Evolutionary conservation across 1,284 basidiomycete species (phyloP).

Genomic region (Cryptococcus amylolentus): DNA sequence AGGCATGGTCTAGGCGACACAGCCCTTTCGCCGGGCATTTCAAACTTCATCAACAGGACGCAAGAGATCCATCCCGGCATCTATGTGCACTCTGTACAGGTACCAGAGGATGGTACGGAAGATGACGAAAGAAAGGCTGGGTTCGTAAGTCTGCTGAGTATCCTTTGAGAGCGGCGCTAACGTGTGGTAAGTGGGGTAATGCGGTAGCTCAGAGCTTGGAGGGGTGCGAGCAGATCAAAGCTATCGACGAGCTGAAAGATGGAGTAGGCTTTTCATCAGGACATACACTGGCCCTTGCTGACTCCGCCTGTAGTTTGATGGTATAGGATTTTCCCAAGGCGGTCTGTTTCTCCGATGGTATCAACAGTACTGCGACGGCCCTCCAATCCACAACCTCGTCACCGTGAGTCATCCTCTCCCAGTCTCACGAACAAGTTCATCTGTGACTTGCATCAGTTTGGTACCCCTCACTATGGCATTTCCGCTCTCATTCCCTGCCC

Average conservation of each 20-base stretch:
- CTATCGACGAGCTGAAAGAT: slow-evolving; percentile 63
- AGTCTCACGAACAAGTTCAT: neutral
- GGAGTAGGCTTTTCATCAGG: slow-evolving; percentile 51
- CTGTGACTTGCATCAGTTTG: slow-evolving; percentile 48
- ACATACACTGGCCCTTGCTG: neutral
- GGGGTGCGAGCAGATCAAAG: slow-evolving; percentile 58
- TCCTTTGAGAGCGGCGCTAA: neutral
- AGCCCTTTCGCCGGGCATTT: slow-evolving; percentile 50
- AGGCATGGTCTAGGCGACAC: slow-evolving; percentile 82
- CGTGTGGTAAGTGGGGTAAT: slow-evolving; percentile 36
- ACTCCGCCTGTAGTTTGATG: slow-evolving; percentile 69
- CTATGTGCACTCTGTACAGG: slow-evolving; percentile 75
- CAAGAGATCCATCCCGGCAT: slow-evolving; percentile 74
- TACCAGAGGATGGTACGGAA: slow-evolving; percentile 61
- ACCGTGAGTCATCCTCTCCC: slow-evolving; percentile 54
- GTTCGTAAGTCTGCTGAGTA: slow-evolving; percentile 56
- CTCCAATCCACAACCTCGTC: slow-evolving; percentile 76
- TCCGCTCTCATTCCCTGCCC: slow-evolving; percentile 48
- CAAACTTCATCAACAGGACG: slow-evolving; percentile 64
- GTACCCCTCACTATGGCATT: slow-evolving; percentile 49
- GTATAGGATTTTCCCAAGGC: slow-evolving; percentile 88
- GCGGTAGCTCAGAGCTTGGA: slow-evolving; percentile 33
- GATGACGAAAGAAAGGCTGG: slow-evolving; percentile 69
- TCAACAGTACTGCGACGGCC: slow-evolving; percentile 75
- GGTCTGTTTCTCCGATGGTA: slow-evolving; percentile 91